Evolutionary conservation across 371 early-diverging fungal species (phyloP).

Genomic region (Dinochytrium kinnereticum): DNA sequence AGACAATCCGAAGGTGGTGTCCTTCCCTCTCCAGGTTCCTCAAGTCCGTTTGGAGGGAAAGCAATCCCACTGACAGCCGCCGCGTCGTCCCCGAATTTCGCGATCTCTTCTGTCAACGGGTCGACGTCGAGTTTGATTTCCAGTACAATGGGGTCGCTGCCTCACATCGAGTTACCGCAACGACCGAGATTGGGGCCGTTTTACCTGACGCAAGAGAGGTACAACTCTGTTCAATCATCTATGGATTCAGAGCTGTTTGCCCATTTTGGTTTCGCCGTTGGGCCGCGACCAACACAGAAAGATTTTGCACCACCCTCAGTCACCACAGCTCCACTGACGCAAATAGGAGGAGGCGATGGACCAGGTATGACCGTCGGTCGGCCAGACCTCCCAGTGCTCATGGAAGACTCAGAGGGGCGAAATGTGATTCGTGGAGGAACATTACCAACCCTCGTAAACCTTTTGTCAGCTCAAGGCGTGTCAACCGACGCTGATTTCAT

Average conservation of each 20-base stretch:
- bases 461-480: constrained; percentile 34
- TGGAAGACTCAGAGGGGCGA: constrained; percentile 14
- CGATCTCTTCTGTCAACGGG: constrained; percentile 3
- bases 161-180: constrained; percentile 1
- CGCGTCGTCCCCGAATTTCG: neutral
- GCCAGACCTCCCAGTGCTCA: neutral
- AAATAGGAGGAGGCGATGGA: neutral
- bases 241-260: neutral
- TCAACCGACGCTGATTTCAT: constrained; percentile 52
- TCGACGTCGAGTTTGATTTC: neutral
- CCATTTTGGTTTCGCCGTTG: neutral
- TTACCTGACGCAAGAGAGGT: neutral
- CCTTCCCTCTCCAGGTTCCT: too few species aligned
- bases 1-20: constrained; percentile 11
- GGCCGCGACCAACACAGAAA: neutral
- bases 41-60: too few species aligned
- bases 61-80: constrained; percentile 1
- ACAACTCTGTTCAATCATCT: neutral
- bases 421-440: constrained; percentile 23
- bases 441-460: constrained; percentile 28
- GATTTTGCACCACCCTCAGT: neutral
- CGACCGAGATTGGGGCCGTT: neutral
- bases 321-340: neutral
- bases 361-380: neutral
- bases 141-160: neutral